These are phyloP conservation scores for Colletotrichum caudatum DNA, from an alignment of 2,329 filamentous ascomycete species.

Conservation along the genomic window DNA sequence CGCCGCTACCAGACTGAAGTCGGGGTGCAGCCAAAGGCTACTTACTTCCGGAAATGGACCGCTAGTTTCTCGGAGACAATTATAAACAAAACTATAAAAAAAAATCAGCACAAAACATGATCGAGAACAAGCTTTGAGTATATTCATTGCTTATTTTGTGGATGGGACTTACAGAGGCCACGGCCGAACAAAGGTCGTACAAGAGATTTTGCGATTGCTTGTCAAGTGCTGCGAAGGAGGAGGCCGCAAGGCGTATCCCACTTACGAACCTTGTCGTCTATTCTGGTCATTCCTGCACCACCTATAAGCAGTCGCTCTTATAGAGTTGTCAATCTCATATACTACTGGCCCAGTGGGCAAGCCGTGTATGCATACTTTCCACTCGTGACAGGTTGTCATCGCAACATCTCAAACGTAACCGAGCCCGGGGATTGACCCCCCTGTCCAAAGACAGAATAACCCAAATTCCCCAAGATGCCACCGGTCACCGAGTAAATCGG, in stretches of 20 bases:
- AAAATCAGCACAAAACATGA: neutral
- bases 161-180: neutral
- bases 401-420: neutral
- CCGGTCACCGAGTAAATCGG: slow-evolving; percentile 44
- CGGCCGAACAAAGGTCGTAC: neutral
- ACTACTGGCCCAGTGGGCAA: neutral
- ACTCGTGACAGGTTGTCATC: neutral
- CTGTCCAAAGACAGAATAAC: neutral
- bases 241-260: neutral
- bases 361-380: neutral
- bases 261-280: neutral
- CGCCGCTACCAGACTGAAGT: neutral
- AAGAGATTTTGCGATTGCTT: neutral
- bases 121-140: neutral
- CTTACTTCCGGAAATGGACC: neutral
- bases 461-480: slow-evolving; percentile 40
- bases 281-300: neutral
- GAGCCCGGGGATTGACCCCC: too few relatives aligned
- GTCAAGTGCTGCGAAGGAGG: neutral
- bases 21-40: neutral
- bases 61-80: neutral
- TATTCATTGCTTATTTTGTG: neutral
- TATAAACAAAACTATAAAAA: too few relatives aligned
- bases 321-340: neutral
- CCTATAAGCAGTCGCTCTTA: neutral